Percentiles rank a stretch among this genome's conserved stretches.
These are phyloP conservation scores for Globisporangium alternatum DNA, from an alignment of 352 stramenopile genomes.

Conservation along the genomic window DNA sequence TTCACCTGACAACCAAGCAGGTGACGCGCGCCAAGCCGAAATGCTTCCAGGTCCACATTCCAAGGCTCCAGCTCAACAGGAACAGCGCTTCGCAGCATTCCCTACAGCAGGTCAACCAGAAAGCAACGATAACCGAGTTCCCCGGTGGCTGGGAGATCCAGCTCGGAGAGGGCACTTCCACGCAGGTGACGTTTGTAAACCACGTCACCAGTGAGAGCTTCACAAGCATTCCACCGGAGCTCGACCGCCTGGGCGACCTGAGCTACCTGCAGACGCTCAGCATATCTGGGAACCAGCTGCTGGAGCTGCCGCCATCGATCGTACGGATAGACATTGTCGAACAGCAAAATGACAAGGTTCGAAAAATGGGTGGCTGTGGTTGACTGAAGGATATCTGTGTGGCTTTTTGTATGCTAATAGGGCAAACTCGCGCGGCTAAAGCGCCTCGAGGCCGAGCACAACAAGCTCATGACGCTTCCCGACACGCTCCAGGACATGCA, in stretches of 20 bases:
- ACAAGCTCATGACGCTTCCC: constrained; percentile 54
- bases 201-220: constrained; percentile 37
- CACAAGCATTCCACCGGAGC: constrained; percentile 32
- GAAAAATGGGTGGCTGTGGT: not conserved
- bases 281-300: constrained; percentile 59
- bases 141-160: constrained; percentile 53
- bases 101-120: not conserved
- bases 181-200: constrained; percentile 46
- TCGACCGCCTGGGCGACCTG: constrained; percentile 53
- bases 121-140: constrained; percentile 18
- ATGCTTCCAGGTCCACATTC: constrained; percentile 54
- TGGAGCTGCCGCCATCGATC: constrained; percentile 60
- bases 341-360: not conserved
- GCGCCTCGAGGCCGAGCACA: constrained; percentile 65
- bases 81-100: not conserved
- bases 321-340: constrained; percentile 25
- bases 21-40: constrained; percentile 48
- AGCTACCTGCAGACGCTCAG: constrained; percentile 39
- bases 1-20: constrained; percentile 39
- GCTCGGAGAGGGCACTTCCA: constrained; percentile 26
- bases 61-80: constrained; percentile 27
- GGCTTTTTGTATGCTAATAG: constrained; percentile 23
- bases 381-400: not conserved
- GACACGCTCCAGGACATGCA: constrained; percentile 50
- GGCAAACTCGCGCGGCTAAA: constrained; percentile 54